Conservation (phyloP, 2,329 filamentous ascomycete species). For the Claviceps sp. region DNA sequence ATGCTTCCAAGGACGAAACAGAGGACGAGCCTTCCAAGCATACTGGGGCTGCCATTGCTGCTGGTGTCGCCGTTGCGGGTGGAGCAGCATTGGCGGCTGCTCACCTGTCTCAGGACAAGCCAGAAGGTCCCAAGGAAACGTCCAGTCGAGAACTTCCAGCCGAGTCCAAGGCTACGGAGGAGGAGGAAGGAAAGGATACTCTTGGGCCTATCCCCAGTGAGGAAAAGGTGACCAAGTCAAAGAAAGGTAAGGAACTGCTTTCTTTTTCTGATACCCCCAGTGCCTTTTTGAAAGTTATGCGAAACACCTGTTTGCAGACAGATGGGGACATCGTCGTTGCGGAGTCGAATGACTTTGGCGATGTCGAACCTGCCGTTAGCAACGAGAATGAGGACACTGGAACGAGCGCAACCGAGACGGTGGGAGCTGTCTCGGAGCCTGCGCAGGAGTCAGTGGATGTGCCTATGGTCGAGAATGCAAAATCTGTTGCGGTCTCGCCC, state of each 20-base stretch:
- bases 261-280: conserved; percentile 25
- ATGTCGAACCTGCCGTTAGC: background rate
- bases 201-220: conserved; percentile 25
- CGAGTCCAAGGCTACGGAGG: conserved; percentile 15
- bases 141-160: background rate
- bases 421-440: background rate
- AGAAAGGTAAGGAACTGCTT: conserved; percentile 31
- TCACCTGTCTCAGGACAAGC: background rate
- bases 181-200: conserved; percentile 26
- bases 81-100: conserved; percentile 4
- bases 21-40: conserved; percentile 1
- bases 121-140: background rate
- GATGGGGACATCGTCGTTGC: conserved; percentile 8
- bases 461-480: background rate
- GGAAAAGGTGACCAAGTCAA: conserved; percentile 19
- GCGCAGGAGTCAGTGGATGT: background rate
- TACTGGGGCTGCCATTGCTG: background rate
- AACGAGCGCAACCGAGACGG: background rate
- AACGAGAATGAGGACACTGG: background rate
- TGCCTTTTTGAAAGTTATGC: conserved; percentile 20
- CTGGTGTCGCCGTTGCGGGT: background rate
- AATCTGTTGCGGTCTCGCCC: background rate
- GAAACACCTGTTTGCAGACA: conserved; percentile 15
- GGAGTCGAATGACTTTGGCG: background rate
- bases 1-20: background rate